These are phyloP conservation scores for Phaeosphaeria sp. DNA, from an alignment of 2,329 filamentous ascomycete genomes.

Conservation along the genomic window DNA sequence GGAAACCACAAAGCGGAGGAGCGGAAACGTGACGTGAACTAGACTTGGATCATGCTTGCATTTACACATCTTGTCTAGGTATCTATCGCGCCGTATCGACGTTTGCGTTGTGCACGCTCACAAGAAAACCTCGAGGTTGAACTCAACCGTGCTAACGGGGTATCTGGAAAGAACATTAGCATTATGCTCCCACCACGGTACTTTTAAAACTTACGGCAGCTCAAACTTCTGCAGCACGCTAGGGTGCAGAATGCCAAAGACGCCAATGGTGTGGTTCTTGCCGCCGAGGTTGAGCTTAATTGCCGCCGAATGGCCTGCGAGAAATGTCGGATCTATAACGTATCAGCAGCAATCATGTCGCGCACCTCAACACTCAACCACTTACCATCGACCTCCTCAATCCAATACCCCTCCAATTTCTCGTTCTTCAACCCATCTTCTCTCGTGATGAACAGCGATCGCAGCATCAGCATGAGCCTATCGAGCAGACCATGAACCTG, in stretches of 20 bases:
- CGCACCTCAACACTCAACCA: conserved; percentile 4
- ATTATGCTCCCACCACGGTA: not conserved
- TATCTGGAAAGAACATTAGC: conserved; percentile 61
- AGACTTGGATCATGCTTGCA: too few relatives aligned
- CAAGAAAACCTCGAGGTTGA: conserved; percentile 93
- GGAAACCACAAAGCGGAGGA: too few relatives aligned
- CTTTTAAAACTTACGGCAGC: conserved; percentile 66
- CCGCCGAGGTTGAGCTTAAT: conserved; percentile 78
- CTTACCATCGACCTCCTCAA: conserved; percentile 83
- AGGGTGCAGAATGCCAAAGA: conserved; percentile 93
- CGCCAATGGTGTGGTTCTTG: conserved; percentile 78
- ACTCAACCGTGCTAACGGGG: conserved; percentile 90
- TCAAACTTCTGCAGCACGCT: conserved; percentile 93
- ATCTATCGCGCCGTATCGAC: conserved; percentile 8
- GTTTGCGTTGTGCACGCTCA: conserved; percentile 45
- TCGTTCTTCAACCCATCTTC: conserved; percentile 69
- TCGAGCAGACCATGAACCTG: conserved; percentile 93
- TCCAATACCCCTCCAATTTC: conserved; percentile 81
- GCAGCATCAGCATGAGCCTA: conserved; percentile 90
- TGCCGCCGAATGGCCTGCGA: conserved; percentile 85
- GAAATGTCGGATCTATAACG: conserved; percentile 77
- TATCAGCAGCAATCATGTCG: conserved; percentile 14
- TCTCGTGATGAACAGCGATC: conserved; percentile 76
- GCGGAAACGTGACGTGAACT: too few relatives aligned
- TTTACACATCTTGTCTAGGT: conserved; percentile 15